These are phyloP conservation scores for Platanus orientalis DNA, from an alignment of 164 flowering plant species.

Conservation along the genomic window DNA sequence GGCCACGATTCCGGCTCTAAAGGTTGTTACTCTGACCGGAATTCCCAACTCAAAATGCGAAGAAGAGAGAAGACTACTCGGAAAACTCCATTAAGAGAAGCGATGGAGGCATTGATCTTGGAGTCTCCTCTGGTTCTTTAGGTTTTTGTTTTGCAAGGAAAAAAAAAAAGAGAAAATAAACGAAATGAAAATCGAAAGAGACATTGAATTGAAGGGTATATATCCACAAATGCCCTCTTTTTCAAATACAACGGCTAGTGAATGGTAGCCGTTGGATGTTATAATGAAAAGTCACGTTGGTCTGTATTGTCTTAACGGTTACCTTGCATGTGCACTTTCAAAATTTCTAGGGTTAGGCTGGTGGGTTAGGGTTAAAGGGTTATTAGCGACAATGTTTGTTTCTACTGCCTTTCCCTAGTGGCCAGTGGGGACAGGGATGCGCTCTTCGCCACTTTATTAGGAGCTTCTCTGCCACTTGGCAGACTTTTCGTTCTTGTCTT, in stretches of 20 bases:
- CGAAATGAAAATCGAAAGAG: neutral
- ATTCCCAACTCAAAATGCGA: neutral
- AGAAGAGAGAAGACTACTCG: constrained; percentile 19
- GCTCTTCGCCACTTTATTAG: neutral
- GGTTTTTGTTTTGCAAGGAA: constrained; percentile 1
- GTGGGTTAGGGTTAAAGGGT: too few species aligned
- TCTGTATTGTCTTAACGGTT: constrained; percentile 9
- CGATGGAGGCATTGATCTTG: constrained; percentile 10
- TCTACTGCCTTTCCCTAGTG: too few species aligned
- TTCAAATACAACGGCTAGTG: constrained; percentile 18
- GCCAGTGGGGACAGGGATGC: neutral
- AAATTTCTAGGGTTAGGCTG: neutral
- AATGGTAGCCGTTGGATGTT: constrained; percentile 16
- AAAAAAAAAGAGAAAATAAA: neutral
- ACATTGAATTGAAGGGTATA: neutral
- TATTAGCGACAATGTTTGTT: too few species aligned
- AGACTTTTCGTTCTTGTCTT: neutral
- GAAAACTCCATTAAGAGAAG: constrained; percentile 21
- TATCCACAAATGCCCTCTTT: neutral
- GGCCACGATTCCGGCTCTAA: neutral
- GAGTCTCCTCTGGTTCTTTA: constrained; percentile 5
- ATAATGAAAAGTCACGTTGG: neutral
- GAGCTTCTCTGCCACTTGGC: too few species aligned
- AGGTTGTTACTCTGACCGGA: neutral
- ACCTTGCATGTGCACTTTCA: constrained; percentile 11